A percentile compares a stretch with the other conserved stretches of the same genome.
Conservation (phyloP, 805 yeast species). For the Hanseniaspora hatyaiensis region DNA sequence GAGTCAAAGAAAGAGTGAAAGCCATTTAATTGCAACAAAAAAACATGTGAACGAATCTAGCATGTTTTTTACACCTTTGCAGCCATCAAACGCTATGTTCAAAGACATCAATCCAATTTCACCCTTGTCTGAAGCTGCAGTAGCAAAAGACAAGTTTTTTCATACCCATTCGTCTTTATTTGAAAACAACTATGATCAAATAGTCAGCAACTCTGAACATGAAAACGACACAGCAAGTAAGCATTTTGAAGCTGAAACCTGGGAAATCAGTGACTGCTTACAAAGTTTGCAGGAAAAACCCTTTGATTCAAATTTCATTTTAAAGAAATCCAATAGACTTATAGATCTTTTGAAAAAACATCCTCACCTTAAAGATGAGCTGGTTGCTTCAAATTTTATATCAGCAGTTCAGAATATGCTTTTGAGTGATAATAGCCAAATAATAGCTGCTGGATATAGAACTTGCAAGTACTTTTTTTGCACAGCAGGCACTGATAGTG, state of each 20-base stretch:
- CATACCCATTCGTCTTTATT: too few relatives aligned
- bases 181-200: background rate
- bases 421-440: conserved; percentile 44
- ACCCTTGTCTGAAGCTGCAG: conserved; percentile 8
- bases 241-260: conserved; percentile 22
- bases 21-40: background rate
- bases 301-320: conserved; percentile 22
- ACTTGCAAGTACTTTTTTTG: conserved; percentile 54
- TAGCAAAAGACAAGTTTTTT: too few relatives aligned
- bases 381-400: conserved; percentile 48
- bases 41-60: background rate
- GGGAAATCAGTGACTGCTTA: conserved; percentile 30
- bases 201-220: background rate
- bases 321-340: conserved; percentile 55
- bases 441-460: conserved; percentile 66
- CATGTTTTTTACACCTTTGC: conserved; percentile 4
- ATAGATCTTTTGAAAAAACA: conserved; percentile 44
- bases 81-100: conserved; percentile 5
- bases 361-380: conserved; percentile 52
- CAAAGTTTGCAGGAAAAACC: conserved; percentile 27
- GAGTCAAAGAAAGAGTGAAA: conserved; percentile 1
- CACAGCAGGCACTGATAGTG: conserved; percentile 24
- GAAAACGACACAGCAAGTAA: background rate
- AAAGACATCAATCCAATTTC: conserved; percentile 8
- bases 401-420: conserved; percentile 50